phyloP scores from a whole-genome alignment of 2,329 filamentous ascomycete species.

The Fusarium sp. region DNA sequence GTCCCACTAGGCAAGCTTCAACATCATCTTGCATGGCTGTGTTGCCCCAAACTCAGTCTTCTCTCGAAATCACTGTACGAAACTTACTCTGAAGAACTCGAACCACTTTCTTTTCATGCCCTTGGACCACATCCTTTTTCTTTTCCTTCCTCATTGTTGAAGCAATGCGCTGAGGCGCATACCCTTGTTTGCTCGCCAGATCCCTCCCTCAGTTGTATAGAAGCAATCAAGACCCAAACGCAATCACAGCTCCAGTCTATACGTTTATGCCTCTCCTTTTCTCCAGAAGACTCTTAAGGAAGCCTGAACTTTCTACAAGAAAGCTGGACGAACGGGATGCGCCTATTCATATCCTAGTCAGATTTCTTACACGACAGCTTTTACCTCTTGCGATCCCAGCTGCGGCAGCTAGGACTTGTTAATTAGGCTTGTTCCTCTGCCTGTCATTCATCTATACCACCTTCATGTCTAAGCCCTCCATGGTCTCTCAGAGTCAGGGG shows the following conservation, averaged over 20 bases:
- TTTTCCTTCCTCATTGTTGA: neutral
- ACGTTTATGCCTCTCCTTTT: neutral
- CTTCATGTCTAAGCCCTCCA: neutral
- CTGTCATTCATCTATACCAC: neutral
- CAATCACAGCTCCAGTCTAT: neutral
- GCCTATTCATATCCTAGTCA: constrained; percentile 7
- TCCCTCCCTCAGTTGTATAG: constrained; percentile 30
- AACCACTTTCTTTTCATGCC: neutral
- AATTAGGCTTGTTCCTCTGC: neutral
- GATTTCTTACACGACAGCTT: constrained; percentile 16
- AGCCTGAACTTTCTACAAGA: neutral
- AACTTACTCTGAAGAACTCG: neutral
- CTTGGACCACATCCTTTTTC: neutral
- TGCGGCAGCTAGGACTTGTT: neutral
- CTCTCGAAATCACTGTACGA: constrained; percentile 4
- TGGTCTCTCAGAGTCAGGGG: constrained; percentile 23
- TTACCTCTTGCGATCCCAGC: neutral
- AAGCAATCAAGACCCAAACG: constrained; percentile 15
- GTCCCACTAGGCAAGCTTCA: constrained; percentile 26
- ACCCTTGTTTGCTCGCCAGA: constrained; percentile 7
- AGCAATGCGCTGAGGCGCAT: constrained; percentile 16
- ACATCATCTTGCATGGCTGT: constrained; percentile 26
- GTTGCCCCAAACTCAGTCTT: constrained; percentile 14
- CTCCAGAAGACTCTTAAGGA: neutral
- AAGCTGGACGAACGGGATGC: constrained; percentile 16